Conservation (phyloP, 2,329 filamentous ascomycete species). For the Aspergillus jensenii region DNA sequence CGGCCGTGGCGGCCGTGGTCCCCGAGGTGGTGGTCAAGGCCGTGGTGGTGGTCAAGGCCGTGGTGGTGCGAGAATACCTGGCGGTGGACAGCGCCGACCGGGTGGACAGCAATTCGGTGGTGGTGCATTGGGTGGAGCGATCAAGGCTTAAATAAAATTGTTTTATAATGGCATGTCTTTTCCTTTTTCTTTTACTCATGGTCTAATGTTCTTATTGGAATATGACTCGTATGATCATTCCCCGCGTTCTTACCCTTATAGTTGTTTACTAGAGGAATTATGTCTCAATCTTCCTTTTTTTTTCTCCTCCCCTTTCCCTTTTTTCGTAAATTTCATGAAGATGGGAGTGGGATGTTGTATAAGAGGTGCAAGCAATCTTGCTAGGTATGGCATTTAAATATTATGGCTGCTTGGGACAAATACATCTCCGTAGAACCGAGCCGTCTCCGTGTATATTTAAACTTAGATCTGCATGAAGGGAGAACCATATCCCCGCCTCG, state of each 20-base stretch:
- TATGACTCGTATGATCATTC: conserved; percentile 21
- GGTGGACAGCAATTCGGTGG: conserved; percentile 52
- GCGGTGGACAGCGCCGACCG: conserved; percentile 44
- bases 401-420: neutral
- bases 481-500: no score
- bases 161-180: conserved; percentile 25
- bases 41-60: conserved; percentile 39
- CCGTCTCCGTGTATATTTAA: neutral
- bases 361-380: neutral
- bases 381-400: no score
- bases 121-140: conserved; percentile 52
- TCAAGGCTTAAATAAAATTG: conserved; percentile 47
- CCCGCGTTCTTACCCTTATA: conserved; percentile 15
- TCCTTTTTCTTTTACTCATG: conserved; percentile 21
- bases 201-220: conserved; percentile 25
- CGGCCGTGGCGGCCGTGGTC: conserved; percentile 63
- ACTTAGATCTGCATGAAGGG: no score
- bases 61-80: conserved; percentile 37
- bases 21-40: conserved; percentile 38
- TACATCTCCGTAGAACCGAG: neutral
- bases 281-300: conserved; percentile 6
- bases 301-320: neutral
- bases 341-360: neutral
- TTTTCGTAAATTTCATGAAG: conserved; percentile 7
- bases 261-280: conserved; percentile 8